Base-by-base conservation (phyloP, 768 basidiomycete species). In the Boletus coccyginus region DNA sequence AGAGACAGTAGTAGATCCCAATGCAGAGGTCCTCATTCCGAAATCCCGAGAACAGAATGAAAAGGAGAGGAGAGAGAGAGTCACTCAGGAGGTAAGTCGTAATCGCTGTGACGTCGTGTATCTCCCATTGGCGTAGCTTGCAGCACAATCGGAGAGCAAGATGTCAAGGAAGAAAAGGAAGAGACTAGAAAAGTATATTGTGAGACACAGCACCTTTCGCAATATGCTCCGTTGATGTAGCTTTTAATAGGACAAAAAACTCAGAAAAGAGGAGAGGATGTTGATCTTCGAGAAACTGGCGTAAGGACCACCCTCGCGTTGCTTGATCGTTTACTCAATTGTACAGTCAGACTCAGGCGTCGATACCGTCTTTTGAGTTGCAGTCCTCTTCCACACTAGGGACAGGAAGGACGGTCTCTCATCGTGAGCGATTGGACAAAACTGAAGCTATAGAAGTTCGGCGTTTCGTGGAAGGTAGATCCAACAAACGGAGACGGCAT, bases 181-280 rank as follows among this genome's bases (percentile, higher is more conserved):
- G 70, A 77, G 92, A 50, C 74, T 98, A 6, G 95, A 98, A 60
- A 92, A 92, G 60, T 98, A 94, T 66, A 94, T 98, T 64, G 93
- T 92, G 53, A 64, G 87, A 73, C 16, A 21, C 41, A 6, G 2
- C 19, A 35, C 12, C 14, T 33, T 54, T 41, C 32, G n/a, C 24
- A 16, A 33, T 32, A 14, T 7, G 27, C 27, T 46, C 46, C 27
- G 5, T 46, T 57, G 42, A 64, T 31, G 4, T 39, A 16, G 42
- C 13, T 42, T 38, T 46, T 10, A 54, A 46, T 59, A 94, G 92
- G 89, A 92, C 48, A 94, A 94, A 75, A 95, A 95, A 72, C 75
- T 96, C 46, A 92, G 89, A 73, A 92, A 94, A 69, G 94, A 97
- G 66, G 92, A 92, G 58, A 83, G 94, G 44, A 66, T 83, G 5